phyloP scores from a whole-genome alignment of 345 rosid genomes.

The Acer negundo region DNA sequence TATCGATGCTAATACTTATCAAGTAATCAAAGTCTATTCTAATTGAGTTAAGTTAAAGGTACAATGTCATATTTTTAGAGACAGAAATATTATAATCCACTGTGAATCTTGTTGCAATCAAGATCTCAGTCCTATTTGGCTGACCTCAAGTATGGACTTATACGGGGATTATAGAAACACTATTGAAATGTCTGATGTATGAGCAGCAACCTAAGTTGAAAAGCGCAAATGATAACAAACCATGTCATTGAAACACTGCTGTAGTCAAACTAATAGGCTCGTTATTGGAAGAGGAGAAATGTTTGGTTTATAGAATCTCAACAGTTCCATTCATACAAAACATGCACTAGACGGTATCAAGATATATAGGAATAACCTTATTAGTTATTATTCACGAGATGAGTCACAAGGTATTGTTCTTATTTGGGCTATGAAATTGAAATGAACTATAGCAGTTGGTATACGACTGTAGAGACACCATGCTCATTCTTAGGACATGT shows the following conservation, averaged over 20 bases:
- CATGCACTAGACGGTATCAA: not conserved
- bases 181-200: not conserved
- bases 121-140: not conserved
- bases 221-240: conserved; percentile 3
- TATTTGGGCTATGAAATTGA: not conserved
- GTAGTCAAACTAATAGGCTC: not conserved
- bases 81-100: conserved; percentile 3
- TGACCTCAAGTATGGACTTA: not conserved
- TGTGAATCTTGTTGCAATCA: not conserved
- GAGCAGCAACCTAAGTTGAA: not conserved
- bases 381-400: not conserved
- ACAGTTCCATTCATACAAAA: not conserved
- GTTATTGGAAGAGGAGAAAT: not conserved
- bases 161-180: not conserved
- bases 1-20: not conserved
- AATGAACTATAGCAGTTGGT: not conserved
- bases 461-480: not conserved
- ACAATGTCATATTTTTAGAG: not conserved
- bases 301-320: not conserved
- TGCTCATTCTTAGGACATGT: not conserved
- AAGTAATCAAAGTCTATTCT: not conserved
- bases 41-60: conserved; percentile 1
- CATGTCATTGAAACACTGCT: not conserved
- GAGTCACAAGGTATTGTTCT: not conserved
- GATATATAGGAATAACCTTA: not conserved